These are phyloP conservation scores for Platanthera zijinensis DNA, from an alignment of 106 monocot species.

Conservation along the genomic window DNA sequence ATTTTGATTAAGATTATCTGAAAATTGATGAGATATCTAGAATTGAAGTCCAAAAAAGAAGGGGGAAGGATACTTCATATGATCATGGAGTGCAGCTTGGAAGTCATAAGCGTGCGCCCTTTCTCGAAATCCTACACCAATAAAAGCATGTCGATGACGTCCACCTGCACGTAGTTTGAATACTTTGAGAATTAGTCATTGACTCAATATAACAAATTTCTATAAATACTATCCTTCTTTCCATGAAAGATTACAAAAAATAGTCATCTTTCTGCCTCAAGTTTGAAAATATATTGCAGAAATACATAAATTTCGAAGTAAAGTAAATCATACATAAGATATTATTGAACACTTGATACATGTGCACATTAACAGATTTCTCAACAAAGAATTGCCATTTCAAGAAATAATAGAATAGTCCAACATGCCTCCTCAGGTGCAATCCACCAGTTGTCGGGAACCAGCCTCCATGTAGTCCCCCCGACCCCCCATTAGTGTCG, in stretches of 20 bases:
- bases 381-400: too few species aligned
- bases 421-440: too few species aligned
- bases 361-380: background rate
- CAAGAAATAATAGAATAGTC: too few species aligned
- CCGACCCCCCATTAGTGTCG: too few species aligned
- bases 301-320: background rate
- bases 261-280: background rate
- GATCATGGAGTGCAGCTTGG: slow-evolving; percentile 96
- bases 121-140: slow-evolving; percentile 97
- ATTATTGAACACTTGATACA: background rate
- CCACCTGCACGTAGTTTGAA: slow-evolving; percentile 41
- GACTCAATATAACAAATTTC: background rate
- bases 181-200: background rate
- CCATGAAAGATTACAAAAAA: background rate
- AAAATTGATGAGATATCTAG: background rate
- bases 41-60: background rate
- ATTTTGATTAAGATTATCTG: background rate
- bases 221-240: background rate
- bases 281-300: background rate
- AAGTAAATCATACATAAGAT: background rate
- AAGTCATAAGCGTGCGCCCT: slow-evolving; percentile 94
- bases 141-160: slow-evolving; percentile 91
- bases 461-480: too few species aligned
- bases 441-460: too few species aligned
- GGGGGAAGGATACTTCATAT: slow-evolving; percentile 88